Evolutionary conservation across 1,284 basidiomycete genomes (phyloP).

Genomic region (Rugiboletus extremiorientalis): DNA sequence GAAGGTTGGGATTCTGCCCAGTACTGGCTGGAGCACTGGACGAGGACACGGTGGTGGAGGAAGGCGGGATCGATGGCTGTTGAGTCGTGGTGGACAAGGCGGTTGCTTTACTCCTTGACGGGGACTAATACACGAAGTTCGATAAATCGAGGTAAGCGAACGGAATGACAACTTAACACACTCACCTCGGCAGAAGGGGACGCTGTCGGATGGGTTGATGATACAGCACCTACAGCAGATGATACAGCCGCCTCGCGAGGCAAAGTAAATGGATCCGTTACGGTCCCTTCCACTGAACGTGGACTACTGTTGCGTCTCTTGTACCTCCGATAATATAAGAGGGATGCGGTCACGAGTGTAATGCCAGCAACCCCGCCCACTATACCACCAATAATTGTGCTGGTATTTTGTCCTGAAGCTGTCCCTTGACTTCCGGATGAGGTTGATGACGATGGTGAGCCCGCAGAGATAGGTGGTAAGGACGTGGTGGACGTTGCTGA

Average conservation of each 20-base stretch:
- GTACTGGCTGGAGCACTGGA: background rate
- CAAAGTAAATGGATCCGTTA: background rate
- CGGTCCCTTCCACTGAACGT: too few relatives aligned
- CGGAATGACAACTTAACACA: background rate
- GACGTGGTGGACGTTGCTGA: background rate
- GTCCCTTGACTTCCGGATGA: background rate
- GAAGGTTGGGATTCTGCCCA: background rate
- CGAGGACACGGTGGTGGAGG: background rate
- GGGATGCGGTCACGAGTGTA: background rate
- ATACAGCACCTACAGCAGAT: too few relatives aligned
- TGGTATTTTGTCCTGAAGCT: background rate
- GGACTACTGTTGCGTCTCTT: background rate
- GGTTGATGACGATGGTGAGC: background rate
- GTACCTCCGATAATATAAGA: slow-evolving; percentile 2
- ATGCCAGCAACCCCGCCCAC: background rate
- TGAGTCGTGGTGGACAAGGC: background rate
- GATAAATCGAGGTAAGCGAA: too few relatives aligned
- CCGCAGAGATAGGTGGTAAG: background rate
- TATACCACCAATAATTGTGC: slow-evolving; percentile 8
- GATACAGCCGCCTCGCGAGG: background rate
- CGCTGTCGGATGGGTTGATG: background rate
- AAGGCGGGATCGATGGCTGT: background rate
- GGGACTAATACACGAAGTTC: background rate
- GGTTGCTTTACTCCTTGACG: too few relatives aligned
- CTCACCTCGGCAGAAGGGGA: background rate